phyloP scores from a whole-genome alignment of 2,329 filamentous ascomycete species.

The Cytospora paraplurivora region DNA sequence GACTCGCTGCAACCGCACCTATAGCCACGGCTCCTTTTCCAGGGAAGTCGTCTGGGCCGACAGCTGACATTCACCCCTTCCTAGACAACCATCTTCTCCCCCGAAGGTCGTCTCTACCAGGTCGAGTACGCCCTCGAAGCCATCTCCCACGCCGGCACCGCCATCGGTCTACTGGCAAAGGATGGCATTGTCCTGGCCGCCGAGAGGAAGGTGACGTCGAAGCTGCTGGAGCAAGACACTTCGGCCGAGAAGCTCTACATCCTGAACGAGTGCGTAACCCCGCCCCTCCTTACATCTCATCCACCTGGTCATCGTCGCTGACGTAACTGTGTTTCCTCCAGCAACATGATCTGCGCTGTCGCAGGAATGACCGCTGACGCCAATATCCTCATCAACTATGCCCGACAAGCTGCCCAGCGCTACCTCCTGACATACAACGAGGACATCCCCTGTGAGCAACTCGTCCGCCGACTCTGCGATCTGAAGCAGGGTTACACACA shows the following conservation, averaged over 20 bases:
- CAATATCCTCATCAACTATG: constrained; percentile 99
- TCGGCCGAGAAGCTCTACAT: constrained; percentile 99
- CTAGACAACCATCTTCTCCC: constrained; percentile 99
- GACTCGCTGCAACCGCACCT: no score
- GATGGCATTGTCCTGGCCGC: constrained; percentile 98
- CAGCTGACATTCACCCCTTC: constrained; percentile 25
- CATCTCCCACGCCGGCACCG: constrained; percentile 97
- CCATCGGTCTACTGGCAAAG: constrained; percentile 93
- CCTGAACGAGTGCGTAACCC: constrained; percentile 79
- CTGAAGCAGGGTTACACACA: constrained; percentile 99
- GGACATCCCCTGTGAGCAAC: constrained; percentile 98
- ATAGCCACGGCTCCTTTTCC: background rate
- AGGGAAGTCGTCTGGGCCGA: background rate
- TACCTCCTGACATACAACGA: constrained; percentile 99
- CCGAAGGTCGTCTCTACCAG: constrained; percentile 96
- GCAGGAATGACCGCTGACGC: constrained; percentile 99
- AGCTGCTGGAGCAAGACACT: constrained; percentile 98
- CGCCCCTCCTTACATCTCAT: background rate
- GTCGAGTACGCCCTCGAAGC: constrained; percentile 99
- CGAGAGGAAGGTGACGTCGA: constrained; percentile 98
- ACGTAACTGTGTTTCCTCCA: constrained; percentile 41
- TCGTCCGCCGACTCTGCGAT: constrained; percentile 94
- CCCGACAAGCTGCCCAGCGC: constrained; percentile 91
- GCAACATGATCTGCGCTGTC: constrained; percentile 99
- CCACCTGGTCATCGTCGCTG: constrained; percentile 5